Base-by-base conservation (phyloP, 2,329 filamentous ascomycete genomes). In the Cladophialophora exuberans region DNA sequence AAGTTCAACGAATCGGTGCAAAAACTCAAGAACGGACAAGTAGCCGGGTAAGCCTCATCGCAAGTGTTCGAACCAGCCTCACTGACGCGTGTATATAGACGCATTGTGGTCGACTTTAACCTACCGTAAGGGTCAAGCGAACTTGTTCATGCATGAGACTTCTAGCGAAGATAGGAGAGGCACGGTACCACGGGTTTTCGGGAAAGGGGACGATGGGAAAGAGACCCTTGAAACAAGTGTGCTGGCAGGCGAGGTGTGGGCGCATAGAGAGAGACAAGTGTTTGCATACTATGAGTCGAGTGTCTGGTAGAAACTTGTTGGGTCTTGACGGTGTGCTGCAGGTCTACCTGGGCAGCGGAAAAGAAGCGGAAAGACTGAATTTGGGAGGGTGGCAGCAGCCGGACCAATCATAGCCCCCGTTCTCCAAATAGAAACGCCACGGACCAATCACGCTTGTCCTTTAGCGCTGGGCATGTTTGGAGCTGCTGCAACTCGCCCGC, bases 81-180 rank as follows among this genome's bases (percentile, higher is more conserved):
- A 31, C 57, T 62, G 38, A 57, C 57, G n/a, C n/a, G 25, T 13
- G 11, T 23, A 23, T 39, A 25, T 41, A 62, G 62, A 15, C 60
- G 62, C 20, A 62, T 64, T 20, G 62, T 64, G 22, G 62, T 64
- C 35, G 62, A 64, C 46, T 64, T 64, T 45, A 64, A 64, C 54
- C 10, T 61, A 13, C 58, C 58, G 31, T 61, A 36, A 61, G 25
- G n/a, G n/a, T n/a, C n/a, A 17, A 15, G 47, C 6, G 7, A 10
- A 13, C 33, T 23, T 15, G 1, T n/a, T 25, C n/a, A 26, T 43
- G 18, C 26, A 20, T 31, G n/a, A 20, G 18, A 6, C 6, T 38
- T 43, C 47, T 43, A n/a, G 25, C 6, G 10, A n/a, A 36, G 28
- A 10, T 26, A 26, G 25, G 25, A 7, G 6, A 30, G 26, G 42